Evolutionary conservation across 2,329 filamentous ascomycete genomes (phyloP).

Genomic region (Verticillium albo-atrum): DNA sequence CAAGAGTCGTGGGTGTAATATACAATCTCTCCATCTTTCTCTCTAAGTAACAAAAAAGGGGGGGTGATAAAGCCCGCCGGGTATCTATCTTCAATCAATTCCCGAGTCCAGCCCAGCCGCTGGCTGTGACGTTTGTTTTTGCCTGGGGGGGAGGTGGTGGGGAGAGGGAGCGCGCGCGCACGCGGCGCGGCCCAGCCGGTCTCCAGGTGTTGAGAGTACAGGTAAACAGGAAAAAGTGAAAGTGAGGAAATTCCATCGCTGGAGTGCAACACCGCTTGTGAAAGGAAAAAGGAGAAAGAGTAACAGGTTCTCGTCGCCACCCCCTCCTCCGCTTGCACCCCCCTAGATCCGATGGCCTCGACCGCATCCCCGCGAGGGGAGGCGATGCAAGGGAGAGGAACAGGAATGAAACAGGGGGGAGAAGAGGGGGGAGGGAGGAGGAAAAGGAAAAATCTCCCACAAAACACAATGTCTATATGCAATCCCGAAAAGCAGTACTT

Average conservation of each 20-base stretch:
- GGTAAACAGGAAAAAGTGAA: constrained; percentile 2
- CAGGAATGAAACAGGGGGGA: constrained; percentile 3
- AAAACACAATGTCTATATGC: constrained; percentile 11
- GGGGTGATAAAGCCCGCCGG: constrained; percentile 7
- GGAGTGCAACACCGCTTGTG: constrained; percentile 3
- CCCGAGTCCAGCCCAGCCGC: constrained; percentile 10
- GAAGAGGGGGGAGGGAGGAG: constrained; percentile 1
- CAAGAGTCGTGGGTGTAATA: constrained; percentile 1
- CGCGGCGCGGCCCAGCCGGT: neutral
- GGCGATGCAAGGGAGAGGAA: neutral
- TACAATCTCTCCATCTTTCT: constrained; percentile 1
- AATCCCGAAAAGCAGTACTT: constrained; percentile 6
- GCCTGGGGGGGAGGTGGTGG: neutral
- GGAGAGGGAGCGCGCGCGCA: neutral
- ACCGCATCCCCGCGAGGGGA: neutral
- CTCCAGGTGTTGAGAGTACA: constrained; percentile 2
- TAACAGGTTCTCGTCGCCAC: neutral
- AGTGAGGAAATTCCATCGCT: neutral
- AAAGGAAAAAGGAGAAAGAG: neutral
- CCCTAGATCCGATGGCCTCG: neutral
- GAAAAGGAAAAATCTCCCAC: constrained; percentile 4
- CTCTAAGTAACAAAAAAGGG: constrained; percentile 6
- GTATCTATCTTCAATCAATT: constrained; percentile 10
- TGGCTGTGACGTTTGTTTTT: neutral
- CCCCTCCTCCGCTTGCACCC: neutral